These are phyloP conservation scores for Suillus bovinus DNA, from an alignment of 768 basidiomycete genomes.

Conservation along the genomic window DNA sequence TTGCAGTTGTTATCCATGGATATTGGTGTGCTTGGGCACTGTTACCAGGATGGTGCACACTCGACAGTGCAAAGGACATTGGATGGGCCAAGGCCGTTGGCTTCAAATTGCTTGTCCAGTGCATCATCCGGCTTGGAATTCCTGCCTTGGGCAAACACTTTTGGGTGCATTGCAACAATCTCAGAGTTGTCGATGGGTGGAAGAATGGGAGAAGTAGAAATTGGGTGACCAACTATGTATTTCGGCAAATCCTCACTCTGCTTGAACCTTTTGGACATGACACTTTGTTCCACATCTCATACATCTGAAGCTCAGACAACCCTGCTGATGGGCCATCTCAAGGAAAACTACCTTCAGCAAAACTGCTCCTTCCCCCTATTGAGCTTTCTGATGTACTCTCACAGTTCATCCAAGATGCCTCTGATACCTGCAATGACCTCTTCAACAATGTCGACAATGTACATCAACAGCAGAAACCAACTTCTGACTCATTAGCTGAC, in stretches of 20 bases:
- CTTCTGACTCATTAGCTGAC: no score
- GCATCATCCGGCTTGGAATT: no score
- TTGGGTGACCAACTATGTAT: background rate
- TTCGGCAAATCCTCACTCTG: no score
- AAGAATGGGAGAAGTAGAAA: background rate
- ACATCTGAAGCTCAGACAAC: background rate
- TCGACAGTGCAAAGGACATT: background rate
- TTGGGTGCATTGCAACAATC: background rate
- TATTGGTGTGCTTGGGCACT: background rate
- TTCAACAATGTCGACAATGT: no score
- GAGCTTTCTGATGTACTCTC: no score
- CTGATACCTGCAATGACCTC: no score
- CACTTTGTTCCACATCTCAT: background rate
- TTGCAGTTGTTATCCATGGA: background rate
- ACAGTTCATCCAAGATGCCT: no score
- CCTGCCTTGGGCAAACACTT: background rate
- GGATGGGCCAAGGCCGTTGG: background rate
- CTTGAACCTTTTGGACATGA: no score
- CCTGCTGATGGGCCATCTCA: background rate
- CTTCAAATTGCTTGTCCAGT: background rate
- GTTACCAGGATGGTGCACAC: background rate
- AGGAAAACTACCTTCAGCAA: no score
- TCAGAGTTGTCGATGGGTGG: background rate
- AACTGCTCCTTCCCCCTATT: background rate
- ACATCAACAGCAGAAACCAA: no score